Evolutionary conservation across 345 rosid genomes (phyloP).

Genomic region (Syzygium oleosum): DNA sequence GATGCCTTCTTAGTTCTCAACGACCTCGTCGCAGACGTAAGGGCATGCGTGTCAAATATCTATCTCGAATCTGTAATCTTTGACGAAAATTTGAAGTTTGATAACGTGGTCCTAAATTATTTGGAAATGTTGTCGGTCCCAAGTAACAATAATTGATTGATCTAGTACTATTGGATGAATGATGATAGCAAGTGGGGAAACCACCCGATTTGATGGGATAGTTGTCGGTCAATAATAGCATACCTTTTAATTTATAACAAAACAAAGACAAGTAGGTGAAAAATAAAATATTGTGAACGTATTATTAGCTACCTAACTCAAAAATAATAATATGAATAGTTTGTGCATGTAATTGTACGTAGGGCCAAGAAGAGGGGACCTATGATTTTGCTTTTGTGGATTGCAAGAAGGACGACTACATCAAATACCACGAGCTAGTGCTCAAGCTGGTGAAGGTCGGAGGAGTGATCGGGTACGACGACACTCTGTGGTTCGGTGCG

Average conservation of each 20-base stretch:
- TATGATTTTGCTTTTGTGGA: constrained; percentile 24
- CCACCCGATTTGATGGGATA: too few relatives aligned
- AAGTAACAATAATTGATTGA: not conserved
- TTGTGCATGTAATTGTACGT: not conserved
- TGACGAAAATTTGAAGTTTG: too few relatives aligned
- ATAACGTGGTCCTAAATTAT: not conserved
- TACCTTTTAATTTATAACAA: too few relatives aligned
- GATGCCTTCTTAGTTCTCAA: constrained; percentile 11
- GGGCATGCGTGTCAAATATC: not conserved
- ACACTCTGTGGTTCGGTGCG: constrained; percentile 18
- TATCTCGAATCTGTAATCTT: too few relatives aligned
- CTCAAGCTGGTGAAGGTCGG: constrained; percentile 26
- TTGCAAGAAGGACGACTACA: constrained; percentile 11
- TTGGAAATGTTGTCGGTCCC: not conserved
- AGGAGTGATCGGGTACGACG: constrained; percentile 22
- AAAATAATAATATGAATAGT: too few relatives aligned
- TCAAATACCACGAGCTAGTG: constrained; percentile 15
- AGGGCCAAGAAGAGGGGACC: not conserved
- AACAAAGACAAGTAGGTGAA: too few relatives aligned
- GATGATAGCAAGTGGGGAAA: too few relatives aligned
- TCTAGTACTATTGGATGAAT: too few relatives aligned
- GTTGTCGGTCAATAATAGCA: too few relatives aligned
- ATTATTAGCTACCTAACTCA: too few relatives aligned
- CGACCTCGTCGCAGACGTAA: not conserved
- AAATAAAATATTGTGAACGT: too few relatives aligned